These are phyloP conservation scores for Lactarius vividus DNA, from an alignment of 768 basidiomycete genomes.

Conservation along the genomic window DNA sequence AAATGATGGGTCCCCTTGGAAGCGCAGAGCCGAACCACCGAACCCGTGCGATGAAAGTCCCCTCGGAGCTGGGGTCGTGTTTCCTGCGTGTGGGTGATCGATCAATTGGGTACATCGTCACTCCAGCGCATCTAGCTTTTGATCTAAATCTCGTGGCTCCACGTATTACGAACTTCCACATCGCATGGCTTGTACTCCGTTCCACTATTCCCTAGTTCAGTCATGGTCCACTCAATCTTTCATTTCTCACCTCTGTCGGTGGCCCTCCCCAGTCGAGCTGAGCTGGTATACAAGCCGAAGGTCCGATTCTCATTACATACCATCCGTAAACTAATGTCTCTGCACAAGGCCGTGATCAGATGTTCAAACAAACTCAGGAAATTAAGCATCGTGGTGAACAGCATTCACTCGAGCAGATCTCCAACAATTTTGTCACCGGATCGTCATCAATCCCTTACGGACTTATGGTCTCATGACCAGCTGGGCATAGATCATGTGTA, in stretches of 20 bases:
- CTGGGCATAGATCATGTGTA: background rate
- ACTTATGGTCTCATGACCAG: background rate
- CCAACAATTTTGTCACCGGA: background rate
- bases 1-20: background rate
- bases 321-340: background rate
- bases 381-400: background rate
- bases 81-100: background rate
- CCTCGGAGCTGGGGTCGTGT: background rate
- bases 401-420: background rate
- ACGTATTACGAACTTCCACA: background rate
- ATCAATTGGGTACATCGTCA: background rate
- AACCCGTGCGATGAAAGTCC: background rate
- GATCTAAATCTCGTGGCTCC: background rate
- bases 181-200: background rate
- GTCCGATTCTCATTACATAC: background rate
- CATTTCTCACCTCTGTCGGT: background rate
- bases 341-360: background rate
- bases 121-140: too few species aligned
- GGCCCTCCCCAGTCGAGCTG: background rate
- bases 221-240: background rate
- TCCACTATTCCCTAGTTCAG: background rate
- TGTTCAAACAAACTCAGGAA: background rate
- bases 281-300: background rate
- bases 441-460: background rate
- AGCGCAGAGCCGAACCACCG: background rate